Evolutionary conservation across 2,329 filamentous ascomycete species (phyloP).

Genomic region (Penicillium sp.): DNA sequence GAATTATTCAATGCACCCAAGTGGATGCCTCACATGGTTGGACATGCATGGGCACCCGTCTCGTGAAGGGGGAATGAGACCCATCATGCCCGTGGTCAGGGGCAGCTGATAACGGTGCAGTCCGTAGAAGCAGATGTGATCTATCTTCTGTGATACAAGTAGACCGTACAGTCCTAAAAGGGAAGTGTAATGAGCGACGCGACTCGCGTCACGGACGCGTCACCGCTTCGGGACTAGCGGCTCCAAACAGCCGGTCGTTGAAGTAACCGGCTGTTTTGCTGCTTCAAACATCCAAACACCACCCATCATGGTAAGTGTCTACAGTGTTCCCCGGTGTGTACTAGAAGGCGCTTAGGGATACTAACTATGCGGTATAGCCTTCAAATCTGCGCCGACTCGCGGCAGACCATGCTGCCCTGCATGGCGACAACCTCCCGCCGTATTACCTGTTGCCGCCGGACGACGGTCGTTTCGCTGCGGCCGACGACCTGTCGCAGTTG

Average conservation of each 20-base stretch:
- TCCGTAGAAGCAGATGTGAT: background rate
- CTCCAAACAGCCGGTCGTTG: slow-evolving; percentile 21
- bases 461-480: slow-evolving; percentile 23
- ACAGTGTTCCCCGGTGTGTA: background rate
- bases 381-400: slow-evolving; percentile 57
- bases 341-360: background rate
- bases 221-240: slow-evolving; percentile 18
- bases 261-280: slow-evolving; percentile 23
- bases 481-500: slow-evolving; percentile 58
- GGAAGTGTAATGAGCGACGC: slow-evolving; percentile 21
- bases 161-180: slow-evolving; percentile 7
- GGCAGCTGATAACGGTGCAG: background rate
- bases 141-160: background rate
- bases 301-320: slow-evolving; percentile 20
- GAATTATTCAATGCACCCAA: background rate
- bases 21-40: background rate
- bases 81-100: background rate
- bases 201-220: slow-evolving; percentile 18
- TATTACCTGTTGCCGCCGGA: slow-evolving; percentile 59
- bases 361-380: slow-evolving; percentile 25
- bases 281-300: background rate
- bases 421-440: slow-evolving; percentile 56
- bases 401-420: slow-evolving; percentile 58
- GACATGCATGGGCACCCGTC: background rate
- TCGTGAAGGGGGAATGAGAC: background rate